Evolutionary conservation across 140 eudicot species (phyloP).

Genomic region (Ambrosia hybrid): DNA sequence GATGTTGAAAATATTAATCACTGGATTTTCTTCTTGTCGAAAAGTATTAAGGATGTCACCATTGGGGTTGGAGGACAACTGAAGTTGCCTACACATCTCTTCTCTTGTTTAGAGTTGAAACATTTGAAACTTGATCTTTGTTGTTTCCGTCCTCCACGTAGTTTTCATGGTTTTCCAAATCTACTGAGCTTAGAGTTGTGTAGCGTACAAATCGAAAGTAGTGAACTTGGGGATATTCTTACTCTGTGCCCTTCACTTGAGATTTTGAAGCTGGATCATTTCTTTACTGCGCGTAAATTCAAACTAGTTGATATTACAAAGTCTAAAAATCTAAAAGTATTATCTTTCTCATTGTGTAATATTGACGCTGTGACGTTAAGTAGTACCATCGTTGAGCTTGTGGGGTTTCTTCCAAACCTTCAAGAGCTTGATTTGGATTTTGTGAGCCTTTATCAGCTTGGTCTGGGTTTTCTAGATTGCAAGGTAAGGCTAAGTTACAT

Average conservation of each 20-base stretch:
- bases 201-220: not conserved
- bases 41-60: slow-evolving; percentile 11
- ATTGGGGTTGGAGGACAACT: not conserved
- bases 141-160: not conserved
- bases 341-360: slow-evolving; percentile 5
- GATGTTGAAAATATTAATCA: not conserved
- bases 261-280: not conserved
- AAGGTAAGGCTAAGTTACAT: slow-evolving; percentile 9
- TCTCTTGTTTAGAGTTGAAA: slow-evolving; percentile 18
- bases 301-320: slow-evolving; percentile 11
- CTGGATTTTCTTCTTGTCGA: slow-evolving; percentile 20
- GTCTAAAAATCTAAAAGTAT: not conserved
- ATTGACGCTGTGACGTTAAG: not conserved
- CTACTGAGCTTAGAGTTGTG: slow-evolving; percentile 14
- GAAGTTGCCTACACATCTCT: slow-evolving; percentile 12
- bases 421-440: slow-evolving; percentile 10
- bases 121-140: not conserved
- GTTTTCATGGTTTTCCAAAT: slow-evolving; percentile 19
- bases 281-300: not conserved
- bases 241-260: slow-evolving; percentile 10
- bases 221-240: slow-evolving; percentile 5
- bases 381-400: slow-evolving; percentile 9
- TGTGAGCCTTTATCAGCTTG: slow-evolving; percentile 11
- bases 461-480: not conserved
- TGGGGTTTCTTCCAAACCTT: slow-evolving; percentile 16